Evolutionary conservation across 148 eudicot species (phyloP).

Genomic region (Polygonum aviculare): DNA sequence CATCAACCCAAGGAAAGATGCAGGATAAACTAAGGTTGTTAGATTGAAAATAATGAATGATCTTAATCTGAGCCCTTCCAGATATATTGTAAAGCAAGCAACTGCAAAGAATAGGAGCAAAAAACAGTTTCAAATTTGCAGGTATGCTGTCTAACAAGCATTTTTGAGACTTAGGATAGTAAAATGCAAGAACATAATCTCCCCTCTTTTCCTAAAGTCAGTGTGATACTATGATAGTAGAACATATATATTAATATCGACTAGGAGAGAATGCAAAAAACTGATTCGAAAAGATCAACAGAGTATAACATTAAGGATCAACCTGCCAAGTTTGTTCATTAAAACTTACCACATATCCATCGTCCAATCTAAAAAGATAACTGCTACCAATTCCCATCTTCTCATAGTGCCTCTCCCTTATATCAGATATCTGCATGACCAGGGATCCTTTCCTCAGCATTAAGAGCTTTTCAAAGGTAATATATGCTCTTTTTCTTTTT

Average conservation of each 20-base stretch:
- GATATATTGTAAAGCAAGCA: not conserved
- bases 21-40: not conserved
- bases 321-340: slow-evolving; percentile 1
- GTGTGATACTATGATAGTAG: not conserved
- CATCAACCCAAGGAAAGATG: not conserved
- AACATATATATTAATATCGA: not conserved
- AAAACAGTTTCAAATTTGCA: not conserved
- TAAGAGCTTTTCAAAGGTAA: not conserved
- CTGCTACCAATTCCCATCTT: slow-evolving; percentile 99
- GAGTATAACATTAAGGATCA: not conserved
- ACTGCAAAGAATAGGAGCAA: too few relatives aligned
- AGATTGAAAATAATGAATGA: not conserved
- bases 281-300: not conserved
- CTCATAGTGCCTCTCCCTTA: slow-evolving; percentile 84
- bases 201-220: not conserved
- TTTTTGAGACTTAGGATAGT: not conserved
- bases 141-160: not conserved
- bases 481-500: not conserved
- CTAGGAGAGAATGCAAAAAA: not conserved
- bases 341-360: slow-evolving; percentile 87
- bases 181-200: not conserved
- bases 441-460: slow-evolving; percentile 1
- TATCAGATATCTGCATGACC: slow-evolving; percentile 73
- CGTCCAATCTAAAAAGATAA: slow-evolving; percentile 94
- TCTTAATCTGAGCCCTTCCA: not conserved